Conservation (phyloP, 2,329 filamentous ascomycete species). For the Colletotrichum sp. region DNA sequence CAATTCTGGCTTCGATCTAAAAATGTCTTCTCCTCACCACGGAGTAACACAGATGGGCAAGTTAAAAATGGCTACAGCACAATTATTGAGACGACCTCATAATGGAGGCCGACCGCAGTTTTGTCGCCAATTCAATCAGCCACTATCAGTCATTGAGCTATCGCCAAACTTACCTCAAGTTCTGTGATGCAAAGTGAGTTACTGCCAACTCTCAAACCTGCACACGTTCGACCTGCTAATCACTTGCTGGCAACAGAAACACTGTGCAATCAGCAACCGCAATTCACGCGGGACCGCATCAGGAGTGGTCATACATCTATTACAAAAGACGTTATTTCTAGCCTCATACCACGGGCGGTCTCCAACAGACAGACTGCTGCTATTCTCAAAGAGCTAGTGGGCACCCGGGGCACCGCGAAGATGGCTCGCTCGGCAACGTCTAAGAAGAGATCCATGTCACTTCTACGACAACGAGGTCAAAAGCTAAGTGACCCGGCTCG, state of each 20-base stretch:
- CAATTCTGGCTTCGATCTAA: background rate
- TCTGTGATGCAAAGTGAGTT: background rate
- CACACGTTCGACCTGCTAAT: background rate
- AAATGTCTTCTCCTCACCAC: background rate
- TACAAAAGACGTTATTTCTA: background rate
- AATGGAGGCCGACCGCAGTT: background rate
- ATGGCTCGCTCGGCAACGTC: background rate
- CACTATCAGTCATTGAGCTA: background rate
- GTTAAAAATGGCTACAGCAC: background rate
- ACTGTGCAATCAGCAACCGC: background rate
- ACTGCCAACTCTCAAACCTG: background rate
- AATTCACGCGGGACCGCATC: background rate
- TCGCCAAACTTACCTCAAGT: background rate
- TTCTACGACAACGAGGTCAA: background rate
- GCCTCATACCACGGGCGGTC: fast-evolving
- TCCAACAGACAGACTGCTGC: background rate
- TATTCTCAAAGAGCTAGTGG: background rate
- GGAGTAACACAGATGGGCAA: fast-evolving
- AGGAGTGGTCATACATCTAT: background rate
- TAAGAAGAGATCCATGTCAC: background rate
- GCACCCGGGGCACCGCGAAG: background rate
- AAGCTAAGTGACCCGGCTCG: background rate
- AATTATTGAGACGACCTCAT: fast-evolving
- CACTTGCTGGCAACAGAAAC: background rate
- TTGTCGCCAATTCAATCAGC: background rate